Base-by-base conservation (phyloP, 495 filamentous ascomycete genomes). In the Talaromyces borbonicus region DNA sequence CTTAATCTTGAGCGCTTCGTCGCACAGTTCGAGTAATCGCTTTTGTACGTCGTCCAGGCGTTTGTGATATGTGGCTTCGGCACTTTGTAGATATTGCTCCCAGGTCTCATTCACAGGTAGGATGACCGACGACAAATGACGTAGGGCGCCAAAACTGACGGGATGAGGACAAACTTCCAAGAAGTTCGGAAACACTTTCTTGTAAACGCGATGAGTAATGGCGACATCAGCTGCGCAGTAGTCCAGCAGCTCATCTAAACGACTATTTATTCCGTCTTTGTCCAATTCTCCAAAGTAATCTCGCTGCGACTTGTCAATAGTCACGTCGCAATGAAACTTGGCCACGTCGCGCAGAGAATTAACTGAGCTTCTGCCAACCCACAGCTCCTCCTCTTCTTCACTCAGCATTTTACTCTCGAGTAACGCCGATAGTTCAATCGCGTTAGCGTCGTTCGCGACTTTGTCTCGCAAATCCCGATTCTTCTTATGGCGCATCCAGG, bases 181-280 rank as follows among this genome's bases (percentile, higher is more conserved):
- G 57, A 94, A 99, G 37, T 81, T 79, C 1, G 88, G 86, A 40
- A 99, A 92, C 2, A 97, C 87, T 43, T 84, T 85, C 59, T 84
- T 82, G 64, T 87, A 99, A 4, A 99, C 89, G 30, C 81, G 78
- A 57, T 97, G 93, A 0, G 92, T 96, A 51, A 93, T 79, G 25
- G 80, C 81, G 25, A 96, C 90, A 72, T 99, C 92, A 2, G 88
- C 86, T 16, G 93, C 93, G 57, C 92, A 99, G 63, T 99, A 99
- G 57, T 90, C 84, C 37, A 99, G 68, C 8, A 98, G 70, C 50
- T 92, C 81, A 43, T 90, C 83, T 29, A 95, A 59, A 54, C 82
- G 83, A 12, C 54, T 69, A 29, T 75, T 43, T 7, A 96, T 72
- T 4, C 81, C 85, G 5, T 77, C 65, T 6, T 81, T 72, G 59